A percentile compares a stretch with the other conserved stretches of the same genome.
Conservation (phyloP, 805 yeast genomes). For the Yamadazyma sp. region DNA sequence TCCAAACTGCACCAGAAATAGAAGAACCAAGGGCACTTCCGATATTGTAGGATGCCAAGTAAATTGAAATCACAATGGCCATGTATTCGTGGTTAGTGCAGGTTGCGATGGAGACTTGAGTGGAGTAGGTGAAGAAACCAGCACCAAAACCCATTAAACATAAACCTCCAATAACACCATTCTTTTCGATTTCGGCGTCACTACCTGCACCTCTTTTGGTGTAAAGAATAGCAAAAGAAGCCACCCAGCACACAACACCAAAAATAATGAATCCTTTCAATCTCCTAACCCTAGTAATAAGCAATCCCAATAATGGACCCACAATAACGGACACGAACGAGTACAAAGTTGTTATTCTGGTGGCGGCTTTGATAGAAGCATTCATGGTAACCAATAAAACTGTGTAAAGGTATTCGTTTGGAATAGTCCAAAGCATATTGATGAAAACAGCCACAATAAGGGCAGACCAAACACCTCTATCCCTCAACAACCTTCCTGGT, state of each 20-base stretch:
- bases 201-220: conserved; percentile 52
- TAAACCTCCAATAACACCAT: conserved; percentile 65
- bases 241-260: conserved; percentile 59
- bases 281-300: conserved; percentile 49
- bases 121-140: conserved; percentile 66
- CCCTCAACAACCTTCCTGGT: conserved; percentile 58
- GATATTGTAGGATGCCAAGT: conserved; percentile 56
- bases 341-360: conserved; percentile 59
- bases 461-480: conserved; percentile 78
- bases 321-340: conserved; percentile 64
- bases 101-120: conserved; percentile 61
- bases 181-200: conserved; percentile 17
- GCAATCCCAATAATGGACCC: conserved; percentile 58
- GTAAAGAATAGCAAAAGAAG: conserved; percentile 59
- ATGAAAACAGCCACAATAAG: conserved; percentile 55
- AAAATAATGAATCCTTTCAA: conserved; percentile 59
- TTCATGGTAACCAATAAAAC: conserved; percentile 63
- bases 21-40: conserved; percentile 66
- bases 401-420: conserved; percentile 66
- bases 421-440: conserved; percentile 66
- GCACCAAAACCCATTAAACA: conserved; percentile 72
- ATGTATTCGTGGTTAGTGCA: conserved; percentile 60
- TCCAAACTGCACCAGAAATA: conserved; percentile 73
- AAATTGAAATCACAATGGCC: conserved; percentile 60
- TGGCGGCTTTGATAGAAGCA: conserved; percentile 61